Base-by-base conservation (phyloP, 345 rosid species). In the Nephelium lappaceum region DNA sequence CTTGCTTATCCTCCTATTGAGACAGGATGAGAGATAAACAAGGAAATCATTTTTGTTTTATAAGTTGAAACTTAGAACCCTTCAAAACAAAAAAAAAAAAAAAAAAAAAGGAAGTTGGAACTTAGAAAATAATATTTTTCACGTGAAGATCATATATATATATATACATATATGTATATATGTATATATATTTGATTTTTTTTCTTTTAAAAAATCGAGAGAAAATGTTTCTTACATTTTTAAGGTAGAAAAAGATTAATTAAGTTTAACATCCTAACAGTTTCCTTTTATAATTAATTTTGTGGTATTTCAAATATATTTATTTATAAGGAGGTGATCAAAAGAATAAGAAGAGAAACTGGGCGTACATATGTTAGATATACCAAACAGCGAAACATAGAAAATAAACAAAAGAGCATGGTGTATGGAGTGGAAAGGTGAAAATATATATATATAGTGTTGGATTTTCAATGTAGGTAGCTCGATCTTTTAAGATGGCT, bases 401-500 rank as follows among this genome's bases (percentile, higher is more conserved):
- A n/a, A n/a, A n/a, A n/a, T n/a, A n/a, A n/a, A n/a, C n/a, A n/a
- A n/a, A n/a, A n/a, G n/a, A n/a, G n/a, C n/a, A n/a, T n/a, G n/a
- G n/a, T n/a, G n/a, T n/a, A n/a, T n/a, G n/a, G n/a, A n/a, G n/a
- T n/a, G n/a, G n/a, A n/a, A n/a, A n/a, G n/a, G n/a, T n/a, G n/a
- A n/a, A n/a, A n/a, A n/a, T n/a, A n/a, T 45, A 45, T 45, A 8
- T 7, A 5, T 45, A 45, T 11, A 45, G 12, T 8, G 27, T 60
- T 60, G 24, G 64, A 21, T 6, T 60, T 36, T 72, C 61, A 41
- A 72, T 55, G 15, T 69, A 67, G 18, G 27, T 31, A 31, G 14
- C 14, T 71, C 68, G 74, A 75, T 9, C 55, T 62, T 67, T 15
- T 21, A 36, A 67, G 65, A 71, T 73, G 73, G 80, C 64, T 69